phyloP scores from a whole-genome alignment of 2,329 filamentous ascomycete genomes.

The Septoria linicola region DNA sequence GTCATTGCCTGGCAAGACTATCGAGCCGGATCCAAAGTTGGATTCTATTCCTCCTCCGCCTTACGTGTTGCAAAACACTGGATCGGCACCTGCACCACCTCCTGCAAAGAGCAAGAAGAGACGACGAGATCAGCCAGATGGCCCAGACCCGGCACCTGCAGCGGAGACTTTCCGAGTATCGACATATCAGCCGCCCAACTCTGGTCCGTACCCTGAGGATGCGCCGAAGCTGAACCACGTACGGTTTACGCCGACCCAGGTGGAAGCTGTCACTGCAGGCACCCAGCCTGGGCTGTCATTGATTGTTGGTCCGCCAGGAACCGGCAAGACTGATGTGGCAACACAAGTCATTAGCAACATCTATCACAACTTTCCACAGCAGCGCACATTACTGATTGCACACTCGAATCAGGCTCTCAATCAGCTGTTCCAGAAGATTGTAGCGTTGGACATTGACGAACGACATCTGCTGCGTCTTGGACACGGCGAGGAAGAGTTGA shows the following conservation, averaged over 20 bases:
- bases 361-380: conserved; percentile 93
- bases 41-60: conserved; percentile 78
- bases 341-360: conserved; percentile 99
- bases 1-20: conserved; percentile 80
- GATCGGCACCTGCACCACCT: conserved; percentile 48
- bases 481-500: conserved; percentile 91
- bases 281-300: conserved; percentile 92
- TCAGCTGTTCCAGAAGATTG: conserved; percentile 96
- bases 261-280: conserved; percentile 89
- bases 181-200: conserved; percentile 85
- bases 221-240: conserved; percentile 76
- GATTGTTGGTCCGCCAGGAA: conserved; percentile 91
- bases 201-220: conserved; percentile 85
- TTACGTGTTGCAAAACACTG: conserved; percentile 69
- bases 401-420: conserved; percentile 98
- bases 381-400: conserved; percentile 87
- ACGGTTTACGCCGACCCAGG: conserved; percentile 85
- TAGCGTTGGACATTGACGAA: conserved; percentile 92
- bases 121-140: conserved; percentile 71
- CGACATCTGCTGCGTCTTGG: conserved; percentile 88
- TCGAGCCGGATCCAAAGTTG: conserved; percentile 73
- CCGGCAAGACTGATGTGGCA: conserved; percentile 97
- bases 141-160: conserved; percentile 56
- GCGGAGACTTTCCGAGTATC: conserved; percentile 74
- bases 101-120: conserved; percentile 73